phyloP scores from a whole-genome alignment of 257 asterid species.

The Linaria vulgaris region DNA sequence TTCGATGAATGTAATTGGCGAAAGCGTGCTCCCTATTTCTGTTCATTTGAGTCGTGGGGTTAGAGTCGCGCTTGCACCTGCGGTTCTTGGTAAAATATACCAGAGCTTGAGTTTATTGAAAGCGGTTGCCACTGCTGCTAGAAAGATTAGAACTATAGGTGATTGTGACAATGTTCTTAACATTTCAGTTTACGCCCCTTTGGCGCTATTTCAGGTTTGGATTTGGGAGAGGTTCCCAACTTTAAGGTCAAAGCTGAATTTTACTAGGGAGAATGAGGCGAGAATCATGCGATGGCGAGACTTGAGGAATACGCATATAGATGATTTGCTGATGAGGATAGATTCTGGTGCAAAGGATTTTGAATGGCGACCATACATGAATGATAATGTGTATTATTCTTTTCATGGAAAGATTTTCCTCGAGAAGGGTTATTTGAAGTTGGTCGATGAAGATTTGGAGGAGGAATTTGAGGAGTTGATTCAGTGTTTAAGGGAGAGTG shows the following conservation, averaged over 20 bases:
- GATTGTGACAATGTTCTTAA: not conserved
- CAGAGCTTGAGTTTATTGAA: slow-evolving; percentile 22
- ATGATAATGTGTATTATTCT: not conserved
- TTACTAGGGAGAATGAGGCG: slow-evolving; percentile 16
- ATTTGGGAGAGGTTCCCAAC: slow-evolving; percentile 44
- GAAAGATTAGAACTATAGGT: not conserved
- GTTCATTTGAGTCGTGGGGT: slow-evolving; percentile 27
- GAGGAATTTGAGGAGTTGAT: slow-evolving; percentile 27
- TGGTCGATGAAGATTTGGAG: not conserved
- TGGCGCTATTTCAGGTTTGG: slow-evolving; percentile 46
- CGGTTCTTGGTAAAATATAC: slow-evolving; percentile 29
- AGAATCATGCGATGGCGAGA: slow-evolving; percentile 39
- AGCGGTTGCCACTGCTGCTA: not conserved
- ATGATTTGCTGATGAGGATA: not conserved
- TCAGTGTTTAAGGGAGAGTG: slow-evolving; percentile 30
- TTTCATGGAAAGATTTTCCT: not conserved
- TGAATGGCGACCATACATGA: slow-evolving; percentile 39
- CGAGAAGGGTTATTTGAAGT: slow-evolving; percentile 24
- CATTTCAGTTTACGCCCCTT: slow-evolving; percentile 11
- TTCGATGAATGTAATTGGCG: not conserved
- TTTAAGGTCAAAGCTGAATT: slow-evolving; percentile 18
- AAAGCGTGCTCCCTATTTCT: slow-evolving; percentile 13
- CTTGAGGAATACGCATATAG: not conserved
- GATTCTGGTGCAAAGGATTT: slow-evolving; percentile 8
- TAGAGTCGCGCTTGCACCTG: slow-evolving; percentile 31